Base-by-base conservation (phyloP, 1,139 yeast species). In the Yamadazyma blattariae region DNA sequence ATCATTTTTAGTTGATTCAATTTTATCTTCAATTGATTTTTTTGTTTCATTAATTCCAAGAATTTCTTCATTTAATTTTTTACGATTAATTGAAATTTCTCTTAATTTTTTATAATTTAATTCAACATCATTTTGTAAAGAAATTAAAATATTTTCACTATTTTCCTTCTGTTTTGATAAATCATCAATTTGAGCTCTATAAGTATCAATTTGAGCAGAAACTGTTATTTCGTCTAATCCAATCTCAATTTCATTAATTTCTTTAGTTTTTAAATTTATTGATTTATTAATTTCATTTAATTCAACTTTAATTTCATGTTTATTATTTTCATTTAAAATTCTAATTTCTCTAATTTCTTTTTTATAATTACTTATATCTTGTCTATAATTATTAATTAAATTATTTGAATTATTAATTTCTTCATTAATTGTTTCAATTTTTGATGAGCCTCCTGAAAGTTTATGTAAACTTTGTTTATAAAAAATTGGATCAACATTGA, bases 401-500 rank as follows among this genome's bases (percentile, higher is more conserved):
- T 19, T 11, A 38, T 51, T 37, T 32, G 3, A 38, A 51, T 16
- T 44, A 5, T 34, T 30, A 22, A 54, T 40, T 28, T 45, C 52
- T 26, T 39, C 43, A 24, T 53, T 44, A 18, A 55, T 48, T 36
- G 42, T 54, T 2, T 51, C 46, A 2, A 52, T 44, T 11, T 49
- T 46, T 7, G 45, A 38, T 5, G 7, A 5, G n/a, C 54, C 55
- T 16, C 33, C 31, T 16, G 38, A 53, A 38, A 69, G 57, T 39
- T 66, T 69, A 16, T 56, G 56, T 2, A 60, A 49, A 7, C 52
- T 63, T 21, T 52, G 51, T 30, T 46, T 44, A 37, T 64, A 78
- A 44, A 59, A 62, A 5, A 82, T 59, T 0, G 95, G 90, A 54
- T 84, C 87, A 14, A 73, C 62, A 41, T 77, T 66, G 15, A 77